Base-by-base conservation (phyloP, 495 filamentous ascomycete species). In the Collariella sp. region DNA sequence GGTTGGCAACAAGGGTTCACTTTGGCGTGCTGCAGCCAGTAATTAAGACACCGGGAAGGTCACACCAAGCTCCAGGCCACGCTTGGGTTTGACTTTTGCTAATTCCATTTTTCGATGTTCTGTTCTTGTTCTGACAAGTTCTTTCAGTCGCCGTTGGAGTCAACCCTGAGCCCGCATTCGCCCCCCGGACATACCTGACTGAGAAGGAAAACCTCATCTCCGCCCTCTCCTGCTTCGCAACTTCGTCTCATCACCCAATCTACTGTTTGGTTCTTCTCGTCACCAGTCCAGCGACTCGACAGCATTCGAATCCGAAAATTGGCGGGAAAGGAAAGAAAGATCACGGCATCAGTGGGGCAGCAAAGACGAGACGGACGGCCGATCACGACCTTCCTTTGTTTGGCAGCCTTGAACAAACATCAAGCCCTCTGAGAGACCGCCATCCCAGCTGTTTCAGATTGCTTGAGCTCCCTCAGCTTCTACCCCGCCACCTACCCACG, bases 21-120 rank as follows among this genome's bases (percentile, higher is more conserved):
- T 40, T 45, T 47, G 46, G 59, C 38, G 47, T 53, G 55, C 50
- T 46, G 55, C 51, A 55, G 46, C 31, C 6, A 31, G 23, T 42
- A 52, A 34, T 52, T 19, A 44, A 45, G 19, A 44, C 41, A n/a
- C 6, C 29, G 11, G 38, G 39, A 5, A 31, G 23, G 40, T 45
- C 42, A 41, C 41, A 38, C 50, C 41, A 18, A 41, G 26, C 39
- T 34, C 49, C 18, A 18, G 16, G n/a, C 36, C 36, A 50, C 35
- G 16, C 20, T 38, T 3, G 18, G 19, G 20, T 48, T 48, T 22
- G 2, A 11, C 20, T 6, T 31, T 31, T 5, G 5, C 26, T 31
- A 31, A 4, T 9, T 31, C 26, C 5, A 31, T 5, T 31, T 31
- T 31, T 19, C 40, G 40, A 45, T 36, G 31, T 52, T 31, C 9